Percentiles rank a stretch among this genome's conserved stretches.
These are phyloP conservation scores for Suhomyces bokatorum DNA, from an alignment of 1,139 yeast species.

Conservation along the genomic window DNA sequence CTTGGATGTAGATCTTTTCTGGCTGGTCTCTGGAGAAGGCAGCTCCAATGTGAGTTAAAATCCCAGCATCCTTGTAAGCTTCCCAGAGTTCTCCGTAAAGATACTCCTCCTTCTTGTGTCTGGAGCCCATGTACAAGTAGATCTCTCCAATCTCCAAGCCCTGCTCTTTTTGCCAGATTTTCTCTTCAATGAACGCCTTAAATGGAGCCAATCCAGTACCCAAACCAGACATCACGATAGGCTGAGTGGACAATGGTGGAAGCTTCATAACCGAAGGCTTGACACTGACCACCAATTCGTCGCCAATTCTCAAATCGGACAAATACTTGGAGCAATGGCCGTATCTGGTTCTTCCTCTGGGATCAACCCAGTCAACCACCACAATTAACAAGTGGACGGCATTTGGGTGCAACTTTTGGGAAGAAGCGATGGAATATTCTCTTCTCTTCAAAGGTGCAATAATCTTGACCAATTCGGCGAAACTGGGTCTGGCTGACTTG, in stretches of 20 bases:
- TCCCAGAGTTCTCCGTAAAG: slow-evolving; percentile 97
- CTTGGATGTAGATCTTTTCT: slow-evolving; percentile 92
- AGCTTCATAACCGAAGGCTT: slow-evolving; percentile 97
- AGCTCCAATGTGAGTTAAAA: slow-evolving; percentile 94
- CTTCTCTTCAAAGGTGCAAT: slow-evolving; percentile 92
- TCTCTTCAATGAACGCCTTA: slow-evolving; percentile 96
- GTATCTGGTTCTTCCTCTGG: slow-evolving; percentile 79
- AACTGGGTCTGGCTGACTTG: slow-evolving; percentile 79
- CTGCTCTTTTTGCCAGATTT: slow-evolving; percentile 87
- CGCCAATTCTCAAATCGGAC: slow-evolving; percentile 75
- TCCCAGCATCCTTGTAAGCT: slow-evolving; percentile 89
- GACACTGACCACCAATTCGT: slow-evolving; percentile 89
- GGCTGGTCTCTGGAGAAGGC: slow-evolving; percentile 99
- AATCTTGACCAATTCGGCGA: slow-evolving; percentile 67
- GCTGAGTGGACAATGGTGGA: slow-evolving; percentile 83
- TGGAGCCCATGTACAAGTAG: slow-evolving; percentile 86
- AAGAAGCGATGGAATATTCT: slow-evolving; percentile 98
- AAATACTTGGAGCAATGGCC: slow-evolving; percentile 95
- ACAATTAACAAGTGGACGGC: slow-evolving; percentile 91
- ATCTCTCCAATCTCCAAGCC: slow-evolving; percentile 90
- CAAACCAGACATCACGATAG: slow-evolving; percentile 94
- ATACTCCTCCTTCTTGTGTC: slow-evolving; percentile 95
- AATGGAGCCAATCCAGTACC: slow-evolving; percentile 99
- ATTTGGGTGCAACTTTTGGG: slow-evolving; percentile 88
- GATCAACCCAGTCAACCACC: slow-evolving; percentile 94